phyloP scores from a whole-genome alignment of 31 red algal species.

The Asparagopsis taxiformis region DNA sequence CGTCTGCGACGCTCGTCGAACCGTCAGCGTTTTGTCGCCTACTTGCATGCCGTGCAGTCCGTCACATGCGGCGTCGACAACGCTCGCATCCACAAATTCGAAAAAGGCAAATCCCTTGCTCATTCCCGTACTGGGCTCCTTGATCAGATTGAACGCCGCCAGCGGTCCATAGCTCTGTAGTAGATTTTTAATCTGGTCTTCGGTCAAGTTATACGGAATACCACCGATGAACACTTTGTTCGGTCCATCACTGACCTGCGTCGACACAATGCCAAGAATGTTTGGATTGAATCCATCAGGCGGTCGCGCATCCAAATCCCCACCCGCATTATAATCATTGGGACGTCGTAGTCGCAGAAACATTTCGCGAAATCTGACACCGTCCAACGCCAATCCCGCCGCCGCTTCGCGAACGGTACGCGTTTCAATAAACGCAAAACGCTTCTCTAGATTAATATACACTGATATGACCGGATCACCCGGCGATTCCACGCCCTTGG shows the following conservation, averaged over 20 bases:
- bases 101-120: slow-evolving; percentile 95
- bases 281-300: slow-evolving; percentile 58
- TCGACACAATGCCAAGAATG: slow-evolving; percentile 85
- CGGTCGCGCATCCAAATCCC: slow-evolving; percentile 17
- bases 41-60: slow-evolving; percentile 85
- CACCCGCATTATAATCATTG: slow-evolving; percentile 73
- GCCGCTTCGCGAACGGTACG: slow-evolving; percentile 67
- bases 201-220: slow-evolving; percentile 83
- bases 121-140: slow-evolving; percentile 84
- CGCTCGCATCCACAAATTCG: slow-evolving; percentile 73
- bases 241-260: slow-evolving; percentile 85
- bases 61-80: slow-evolving; percentile 69
- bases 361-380: slow-evolving; percentile 75
- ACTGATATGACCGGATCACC: slow-evolving; percentile 81
- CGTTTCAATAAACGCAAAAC: slow-evolving; percentile 92
- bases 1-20: slow-evolving; percentile 59
- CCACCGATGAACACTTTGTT: slow-evolving; percentile 96
- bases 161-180: slow-evolving; percentile 71
- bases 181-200: slow-evolving; percentile 89
- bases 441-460: slow-evolving; percentile 90
- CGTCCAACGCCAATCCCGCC: slow-evolving; percentile 83
- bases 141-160: slow-evolving; percentile 89
- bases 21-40: slow-evolving; percentile 85
- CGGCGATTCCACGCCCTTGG: slow-evolving; percentile 54
- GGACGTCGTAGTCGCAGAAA: slow-evolving; percentile 76